Percentiles rank a stretch among this genome's conserved stretches.
Conservation (phyloP, 2,329 filamentous ascomycete species). For the Didymella segeticola region DNA sequence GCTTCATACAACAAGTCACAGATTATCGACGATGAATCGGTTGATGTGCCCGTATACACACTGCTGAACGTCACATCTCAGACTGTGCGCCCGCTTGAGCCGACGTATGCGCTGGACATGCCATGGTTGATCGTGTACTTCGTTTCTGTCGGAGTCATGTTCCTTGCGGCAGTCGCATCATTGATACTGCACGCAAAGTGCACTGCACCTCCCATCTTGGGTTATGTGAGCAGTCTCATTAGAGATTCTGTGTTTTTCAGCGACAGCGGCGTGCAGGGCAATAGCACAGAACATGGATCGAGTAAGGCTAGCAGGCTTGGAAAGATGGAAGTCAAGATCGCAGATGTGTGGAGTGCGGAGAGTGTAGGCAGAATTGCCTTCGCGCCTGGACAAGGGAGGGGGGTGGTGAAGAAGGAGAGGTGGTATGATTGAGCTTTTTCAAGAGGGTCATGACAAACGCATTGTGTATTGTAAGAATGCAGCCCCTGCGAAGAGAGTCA, state of each 20-base stretch:
- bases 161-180: constrained; percentile 17
- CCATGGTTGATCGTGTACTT: constrained; percentile 15
- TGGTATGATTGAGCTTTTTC: too few species aligned
- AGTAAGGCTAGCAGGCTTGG: constrained; percentile 8
- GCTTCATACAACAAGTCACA: background rate
- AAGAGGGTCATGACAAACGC: too few species aligned
- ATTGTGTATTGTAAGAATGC: too few species aligned
- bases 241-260: constrained; percentile 20
- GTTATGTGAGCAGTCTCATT: constrained; percentile 17
- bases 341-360: constrained; percentile 8
- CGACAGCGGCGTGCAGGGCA: background rate
- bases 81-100: constrained; percentile 1
- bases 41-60: background rate
- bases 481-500: too few species aligned
- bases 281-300: constrained; percentile 10
- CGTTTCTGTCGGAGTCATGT: constrained; percentile 15
- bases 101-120: constrained; percentile 7
- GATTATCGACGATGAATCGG: background rate
- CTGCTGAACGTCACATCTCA: background rate
- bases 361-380: constrained; percentile 16
- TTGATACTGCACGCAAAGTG: constrained; percentile 13
- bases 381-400: constrained; percentile 7
- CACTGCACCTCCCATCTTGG: constrained; percentile 8
- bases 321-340: constrained; percentile 16
- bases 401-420: constrained; percentile 11